phyloP scores from a whole-genome alignment of 2,329 filamentous ascomycete species.

The Kalaharituber pfeilii region DNA sequence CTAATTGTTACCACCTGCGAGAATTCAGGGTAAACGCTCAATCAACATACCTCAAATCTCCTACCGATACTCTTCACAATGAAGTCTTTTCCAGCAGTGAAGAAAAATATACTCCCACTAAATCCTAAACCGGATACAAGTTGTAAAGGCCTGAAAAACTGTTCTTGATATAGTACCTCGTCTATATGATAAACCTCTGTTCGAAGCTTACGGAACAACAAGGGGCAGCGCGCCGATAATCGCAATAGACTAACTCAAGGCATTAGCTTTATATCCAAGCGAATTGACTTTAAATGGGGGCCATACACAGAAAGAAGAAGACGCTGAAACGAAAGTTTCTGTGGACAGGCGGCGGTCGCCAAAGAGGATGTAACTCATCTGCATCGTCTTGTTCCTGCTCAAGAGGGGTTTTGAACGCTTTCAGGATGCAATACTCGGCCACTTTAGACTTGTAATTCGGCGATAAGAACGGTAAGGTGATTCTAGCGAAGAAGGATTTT shows the following conservation, averaged over 20 bases:
- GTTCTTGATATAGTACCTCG: constrained; percentile 17
- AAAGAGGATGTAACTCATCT: neutral
- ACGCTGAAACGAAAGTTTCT: constrained; percentile 13
- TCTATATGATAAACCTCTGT: constrained; percentile 14
- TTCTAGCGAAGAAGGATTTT: constrained; percentile 6
- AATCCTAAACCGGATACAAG: constrained; percentile 19
- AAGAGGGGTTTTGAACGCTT: constrained; percentile 3
- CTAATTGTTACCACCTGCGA: too few species aligned
- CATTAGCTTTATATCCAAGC: neutral
- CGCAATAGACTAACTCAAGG: constrained; percentile 11
- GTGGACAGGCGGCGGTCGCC: constrained; percentile 13
- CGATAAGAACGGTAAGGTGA: constrained; percentile 11
- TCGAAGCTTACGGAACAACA: constrained; percentile 18
- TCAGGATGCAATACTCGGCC: constrained; percentile 12
- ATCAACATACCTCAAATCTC: constrained; percentile 16
- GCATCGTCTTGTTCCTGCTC: constrained; percentile 4
- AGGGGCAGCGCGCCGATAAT: constrained; percentile 19
- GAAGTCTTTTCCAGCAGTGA: constrained; percentile 14
- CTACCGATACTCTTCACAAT: constrained; percentile 21
- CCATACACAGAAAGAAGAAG: constrained; percentile 20
- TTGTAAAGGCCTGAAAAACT: constrained; percentile 12
- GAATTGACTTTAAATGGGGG: neutral
- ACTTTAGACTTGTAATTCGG: constrained; percentile 14
- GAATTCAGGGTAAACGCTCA: too few species aligned
- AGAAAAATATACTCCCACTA: constrained; percentile 21